These are phyloP conservation scores for Colletotrichum tropicicola DNA, from an alignment of 2,329 filamentous ascomycete genomes.

Conservation along the genomic window DNA sequence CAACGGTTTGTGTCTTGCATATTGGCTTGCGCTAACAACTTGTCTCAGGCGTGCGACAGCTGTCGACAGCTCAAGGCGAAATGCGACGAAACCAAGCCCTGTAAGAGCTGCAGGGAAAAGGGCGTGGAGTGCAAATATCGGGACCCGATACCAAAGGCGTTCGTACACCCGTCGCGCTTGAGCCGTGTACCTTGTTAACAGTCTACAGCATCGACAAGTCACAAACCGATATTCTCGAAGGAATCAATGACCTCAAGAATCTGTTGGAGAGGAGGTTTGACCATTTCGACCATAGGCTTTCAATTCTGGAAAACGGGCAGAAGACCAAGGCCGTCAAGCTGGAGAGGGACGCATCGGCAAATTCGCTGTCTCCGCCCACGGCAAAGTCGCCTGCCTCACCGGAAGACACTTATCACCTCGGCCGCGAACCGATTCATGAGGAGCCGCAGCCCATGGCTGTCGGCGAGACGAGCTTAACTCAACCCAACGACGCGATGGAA, in stretches of 20 bases:
- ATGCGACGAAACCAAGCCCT: conserved; percentile 86
- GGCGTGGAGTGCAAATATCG: conserved; percentile 86
- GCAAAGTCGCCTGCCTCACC: conserved; percentile 10
- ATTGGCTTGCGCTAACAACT: conserved; percentile 18
- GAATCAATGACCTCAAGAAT: conserved; percentile 47
- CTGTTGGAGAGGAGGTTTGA: conserved; percentile 25
- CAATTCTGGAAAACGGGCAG: conserved; percentile 11
- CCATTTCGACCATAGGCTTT: not conserved
- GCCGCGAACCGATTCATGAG: not conserved
- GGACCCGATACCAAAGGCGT: conserved; percentile 92
- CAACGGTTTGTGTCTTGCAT: not conserved
- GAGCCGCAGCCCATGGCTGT: conserved; percentile 37
- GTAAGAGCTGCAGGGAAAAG: conserved; percentile 90
- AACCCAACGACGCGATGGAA: conserved; percentile 40
- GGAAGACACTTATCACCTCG: not conserved
- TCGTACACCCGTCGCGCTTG: conserved; percentile 50
- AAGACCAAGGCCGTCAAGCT: conserved; percentile 20
- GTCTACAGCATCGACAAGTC: conserved; percentile 65
- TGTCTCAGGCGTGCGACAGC: conserved; percentile 83
- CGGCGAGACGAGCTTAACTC: conserved; percentile 31
- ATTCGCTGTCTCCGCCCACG: conserved; percentile 1
- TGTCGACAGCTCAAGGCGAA: conserved; percentile 90
- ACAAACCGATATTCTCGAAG: conserved; percentile 67
- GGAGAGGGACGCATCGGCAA: conserved; percentile 7
- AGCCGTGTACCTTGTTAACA: conserved; percentile 37